Percentiles rank a stretch among this genome's conserved stretches.
phyloP scores from a whole-genome alignment of 2,329 filamentous ascomycete genomes.

The Penicillium capsulatum region DNA sequence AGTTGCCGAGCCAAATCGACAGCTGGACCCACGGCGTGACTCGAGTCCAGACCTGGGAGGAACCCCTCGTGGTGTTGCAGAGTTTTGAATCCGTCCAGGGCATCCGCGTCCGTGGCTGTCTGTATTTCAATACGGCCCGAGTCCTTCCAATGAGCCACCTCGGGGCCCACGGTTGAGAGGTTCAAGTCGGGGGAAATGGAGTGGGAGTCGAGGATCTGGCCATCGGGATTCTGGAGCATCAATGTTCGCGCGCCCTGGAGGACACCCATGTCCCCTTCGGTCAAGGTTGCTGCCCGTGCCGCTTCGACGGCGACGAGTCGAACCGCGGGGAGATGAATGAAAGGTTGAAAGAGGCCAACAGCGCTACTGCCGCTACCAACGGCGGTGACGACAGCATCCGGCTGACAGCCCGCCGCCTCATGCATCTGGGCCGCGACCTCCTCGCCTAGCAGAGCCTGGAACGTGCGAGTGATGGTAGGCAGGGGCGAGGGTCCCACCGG shows the following conservation, averaged over 20 bases:
- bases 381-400: conserved; percentile 22
- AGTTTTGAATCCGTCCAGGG: conserved; percentile 26
- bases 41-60: conserved; percentile 21
- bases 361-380: conserved; percentile 22
- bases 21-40: conserved; percentile 20
- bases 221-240: conserved; percentile 21
- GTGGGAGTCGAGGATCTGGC: conserved; percentile 21
- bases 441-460: conserved; percentile 24
- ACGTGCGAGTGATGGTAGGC: conserved; percentile 24
- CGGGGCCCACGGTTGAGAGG: conserved; percentile 22
- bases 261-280: conserved; percentile 18
- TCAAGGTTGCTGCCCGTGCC: conserved; percentile 16
- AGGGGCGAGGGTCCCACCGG: conserved; percentile 22
- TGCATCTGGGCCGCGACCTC: conserved; percentile 24
- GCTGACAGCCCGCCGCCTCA: conserved; percentile 13
- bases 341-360: conserved; percentile 22
- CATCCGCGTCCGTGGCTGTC: conserved; percentile 23
- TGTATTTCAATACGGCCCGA: conserved; percentile 23
- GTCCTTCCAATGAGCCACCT: conserved; percentile 24
- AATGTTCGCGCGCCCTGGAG: conserved; percentile 24
- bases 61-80: conserved; percentile 23
- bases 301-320: conserved; percentile 20
- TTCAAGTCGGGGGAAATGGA: conserved; percentile 26
- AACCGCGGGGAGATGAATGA: conserved; percentile 12
- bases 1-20: conserved; percentile 17